phyloP scores from a whole-genome alignment of 2,329 filamentous ascomycete species.

The Fusarium ramigenum region DNA sequence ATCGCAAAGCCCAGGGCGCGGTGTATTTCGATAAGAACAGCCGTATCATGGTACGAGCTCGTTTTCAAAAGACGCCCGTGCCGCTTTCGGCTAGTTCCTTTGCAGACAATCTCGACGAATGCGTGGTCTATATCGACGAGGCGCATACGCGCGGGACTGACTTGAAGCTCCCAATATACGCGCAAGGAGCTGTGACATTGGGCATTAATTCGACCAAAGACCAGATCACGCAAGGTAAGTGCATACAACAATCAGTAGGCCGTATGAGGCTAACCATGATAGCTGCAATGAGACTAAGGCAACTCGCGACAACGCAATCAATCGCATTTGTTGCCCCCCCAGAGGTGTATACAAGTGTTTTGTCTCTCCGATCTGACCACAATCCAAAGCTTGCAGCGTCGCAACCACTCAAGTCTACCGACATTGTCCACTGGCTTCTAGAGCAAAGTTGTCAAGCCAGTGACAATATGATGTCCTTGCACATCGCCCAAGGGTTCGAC shows the following conservation, averaged over 20 bases:
- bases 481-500: constrained; percentile 67
- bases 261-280: background rate
- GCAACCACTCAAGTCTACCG: constrained; percentile 21
- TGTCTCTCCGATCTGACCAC: constrained; percentile 50
- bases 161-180: constrained; percentile 60
- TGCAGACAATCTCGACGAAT: constrained; percentile 59
- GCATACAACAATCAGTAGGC: rapidly evolving
- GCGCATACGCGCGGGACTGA: constrained; percentile 70
- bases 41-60: constrained; percentile 32
- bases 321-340: constrained; percentile 65
- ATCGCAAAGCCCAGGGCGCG: constrained; percentile 55
- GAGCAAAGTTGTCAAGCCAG: constrained; percentile 69
- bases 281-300: constrained; percentile 73
- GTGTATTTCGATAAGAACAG: constrained; percentile 60
- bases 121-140: constrained; percentile 69
- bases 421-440: constrained; percentile 66
- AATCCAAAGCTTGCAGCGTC: background rate
- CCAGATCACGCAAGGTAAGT: constrained; percentile 65
- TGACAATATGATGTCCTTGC: constrained; percentile 67
- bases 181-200: constrained; percentile 64
- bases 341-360: constrained; percentile 70
- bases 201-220: constrained; percentile 68
- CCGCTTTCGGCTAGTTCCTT: constrained; percentile 65
- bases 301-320: constrained; percentile 64
- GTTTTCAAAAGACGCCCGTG: constrained; percentile 52